Conservation (phyloP, 345 rosid species). For the Anastatica hierochuntica region DNA sequence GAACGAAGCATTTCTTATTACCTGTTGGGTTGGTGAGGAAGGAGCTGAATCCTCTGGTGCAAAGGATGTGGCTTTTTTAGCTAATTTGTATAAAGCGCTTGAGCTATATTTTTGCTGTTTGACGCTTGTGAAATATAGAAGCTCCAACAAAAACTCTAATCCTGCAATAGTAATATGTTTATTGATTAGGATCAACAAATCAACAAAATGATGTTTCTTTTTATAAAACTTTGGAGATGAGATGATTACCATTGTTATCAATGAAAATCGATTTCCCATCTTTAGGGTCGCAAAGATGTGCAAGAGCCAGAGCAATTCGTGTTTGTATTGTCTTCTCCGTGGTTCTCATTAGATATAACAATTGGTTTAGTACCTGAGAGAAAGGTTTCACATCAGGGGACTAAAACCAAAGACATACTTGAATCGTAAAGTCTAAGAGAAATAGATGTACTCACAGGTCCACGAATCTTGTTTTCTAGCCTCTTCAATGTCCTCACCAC, state of each 20-base stretch:
- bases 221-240: neutral
- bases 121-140: slow-evolving; percentile 41
- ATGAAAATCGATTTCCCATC: slow-evolving; percentile 47
- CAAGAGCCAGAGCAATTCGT: slow-evolving; percentile 54
- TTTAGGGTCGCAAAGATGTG: slow-evolving; percentile 58
- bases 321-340: slow-evolving; percentile 40
- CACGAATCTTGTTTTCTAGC: slow-evolving; percentile 55
- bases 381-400: neutral
- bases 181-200: neutral
- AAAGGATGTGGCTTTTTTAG: slow-evolving; percentile 37
- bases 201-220: neutral
- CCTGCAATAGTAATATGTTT: slow-evolving; percentile 27
- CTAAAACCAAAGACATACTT: neutral
- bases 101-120: slow-evolving; percentile 48
- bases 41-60: slow-evolving; percentile 54
- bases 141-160: slow-evolving; percentile 42
- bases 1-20: neutral
- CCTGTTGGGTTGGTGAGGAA: slow-evolving; percentile 54
- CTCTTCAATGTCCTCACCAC: slow-evolving; percentile 58
- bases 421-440: neutral
- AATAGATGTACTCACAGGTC: slow-evolving; percentile 37
- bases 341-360: slow-evolving; percentile 45
- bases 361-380: slow-evolving; percentile 42
- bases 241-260: slow-evolving; percentile 46
- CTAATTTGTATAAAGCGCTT: slow-evolving; percentile 47